Base-by-base conservation (phyloP, 345 rosid genomes). In the Hibiscus tridactylites region DNA sequence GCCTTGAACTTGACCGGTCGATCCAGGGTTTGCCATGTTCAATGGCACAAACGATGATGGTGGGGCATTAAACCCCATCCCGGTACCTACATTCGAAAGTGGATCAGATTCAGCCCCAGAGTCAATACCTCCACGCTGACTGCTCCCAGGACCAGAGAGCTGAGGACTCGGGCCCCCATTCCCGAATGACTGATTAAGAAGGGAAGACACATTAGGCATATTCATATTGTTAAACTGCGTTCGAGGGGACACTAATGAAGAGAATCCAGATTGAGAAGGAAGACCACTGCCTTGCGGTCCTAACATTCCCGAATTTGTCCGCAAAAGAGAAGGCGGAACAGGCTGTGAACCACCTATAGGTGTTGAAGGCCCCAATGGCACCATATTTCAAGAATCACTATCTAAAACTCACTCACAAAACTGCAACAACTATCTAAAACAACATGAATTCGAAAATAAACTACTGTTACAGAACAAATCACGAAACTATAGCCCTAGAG, bases 181-280 rank as follows among this genome's bases (percentile, higher is more conserved):
- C 70, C 88, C 98, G 85, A 87, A 90, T 39, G 99, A 86, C 80
- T 96, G 98, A 72, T 87, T 87, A 11, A 88, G 87, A n/a, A 89
- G 83, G 17, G 99, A 86, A 61, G 95, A 83, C 19, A 80, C 89
- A 79, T 88, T 92, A 66, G 92, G 88, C 91, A 96, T 82, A 78
- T 81, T 86, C 93, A 92, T 87, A 74, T 78, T 82, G 81, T 80
- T 85, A 58, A 81, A 90, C 88, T 89, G 99, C 59, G 84, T 71
- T 8, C 87, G 86, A 4, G 95, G 90, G 1, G 98, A 81, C 47
- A 88, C 81, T 71, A 90, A 83, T 0, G 92, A 82, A 59, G 93
- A 72, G 76, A 90, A 90, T 24, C 88, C 85, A 31, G 86, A 72
- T 75, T 88, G 97, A 33, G 92, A 83, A 79, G 92, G 82, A 78